These are phyloP conservation scores for Trichosporon coremiiforme DNA, from an alignment of 1,284 basidiomycete genomes.

Conservation along the genomic window DNA sequence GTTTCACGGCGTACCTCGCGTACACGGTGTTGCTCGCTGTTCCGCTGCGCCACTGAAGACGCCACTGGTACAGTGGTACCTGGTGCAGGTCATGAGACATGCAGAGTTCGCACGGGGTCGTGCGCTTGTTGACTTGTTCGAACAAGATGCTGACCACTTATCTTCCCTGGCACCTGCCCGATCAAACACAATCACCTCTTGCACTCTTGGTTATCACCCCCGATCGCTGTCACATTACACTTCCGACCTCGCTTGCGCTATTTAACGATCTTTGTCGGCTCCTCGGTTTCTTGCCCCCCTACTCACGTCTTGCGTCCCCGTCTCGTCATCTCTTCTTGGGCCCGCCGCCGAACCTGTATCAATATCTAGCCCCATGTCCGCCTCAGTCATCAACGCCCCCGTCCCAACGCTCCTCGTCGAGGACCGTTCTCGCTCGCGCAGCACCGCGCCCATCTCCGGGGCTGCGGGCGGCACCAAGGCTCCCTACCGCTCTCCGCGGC, in stretches of 20 bases:
- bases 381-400: conserved; percentile 12
- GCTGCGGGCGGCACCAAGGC: not conserved
- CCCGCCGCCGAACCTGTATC: not conserved
- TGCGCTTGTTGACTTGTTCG: not conserved
- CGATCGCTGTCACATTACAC: not conserved
- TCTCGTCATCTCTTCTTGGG: not conserved
- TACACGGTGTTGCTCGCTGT: not conserved
- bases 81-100: conserved; percentile 2
- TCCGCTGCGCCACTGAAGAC: not conserved
- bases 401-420: conserved; percentile 8
- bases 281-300: not conserved
- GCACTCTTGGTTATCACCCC: not conserved
- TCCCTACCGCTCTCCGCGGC: conserved; percentile 28
- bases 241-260: not conserved
- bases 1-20: not conserved
- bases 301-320: too few relatives aligned
- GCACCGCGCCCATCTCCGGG: conserved; percentile 4
- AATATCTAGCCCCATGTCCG: conserved; percentile 1
- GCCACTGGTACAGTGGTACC: conserved; percentile 4
- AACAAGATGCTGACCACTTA: not conserved
- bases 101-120: not conserved
- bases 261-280: not conserved
- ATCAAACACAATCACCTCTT: not conserved
- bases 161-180: not conserved
- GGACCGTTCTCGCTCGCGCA: conserved; percentile 6